Evolutionary conservation across 1,139 yeast genomes (phyloP), one percentile per base, ranked within the genome.

Genomic region (Candida albicans): DNA sequence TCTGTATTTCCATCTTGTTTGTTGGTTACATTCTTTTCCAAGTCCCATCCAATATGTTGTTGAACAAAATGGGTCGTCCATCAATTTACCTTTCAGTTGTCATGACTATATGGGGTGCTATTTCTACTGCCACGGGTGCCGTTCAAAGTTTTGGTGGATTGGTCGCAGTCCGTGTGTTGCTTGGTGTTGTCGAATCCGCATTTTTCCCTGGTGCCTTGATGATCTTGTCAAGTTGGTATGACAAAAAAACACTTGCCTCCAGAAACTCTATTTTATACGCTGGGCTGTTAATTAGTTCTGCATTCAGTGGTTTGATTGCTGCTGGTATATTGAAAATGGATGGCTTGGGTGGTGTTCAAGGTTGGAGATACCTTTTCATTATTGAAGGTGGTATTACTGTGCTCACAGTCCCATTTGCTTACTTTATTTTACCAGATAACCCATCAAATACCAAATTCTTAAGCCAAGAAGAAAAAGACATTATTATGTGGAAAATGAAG

Each of bases 351-450:
- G 73, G 73, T n/a, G 54, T 76, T 35, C 58, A 67, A 30, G 71
- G 85, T 3, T 85, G 93, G 93, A 75, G 83, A 62, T 84, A 87
- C 84, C 73, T 86, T 46, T 86, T 81, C 61, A 76, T 84, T 51
- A 78, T 86, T 50, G 91, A 85, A 61, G 93, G 95, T 48, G 70
- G 82, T 8, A 72, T 84, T 55, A 87, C 95, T 18, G 79, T 79
- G 18, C 79, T 79, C 30, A 63, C 76, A 41, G 78, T 76, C 2
- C 62, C 84, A 30, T 51, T 84, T 35, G 73, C 87, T 41, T 86
- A 69, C 64, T 82, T 84, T 54, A 62, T 77, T 34, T 73, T 87
- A 51, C 84, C 95, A 10, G 93, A 87, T 60, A 82, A 82, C 75
- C 90, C 90, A 33, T 67, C 61, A 24, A 67, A 68, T 41, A 72